Conservation (phyloP, 2,329 filamentous ascomycete species). For the Fusarium liriodendri region DNA sequence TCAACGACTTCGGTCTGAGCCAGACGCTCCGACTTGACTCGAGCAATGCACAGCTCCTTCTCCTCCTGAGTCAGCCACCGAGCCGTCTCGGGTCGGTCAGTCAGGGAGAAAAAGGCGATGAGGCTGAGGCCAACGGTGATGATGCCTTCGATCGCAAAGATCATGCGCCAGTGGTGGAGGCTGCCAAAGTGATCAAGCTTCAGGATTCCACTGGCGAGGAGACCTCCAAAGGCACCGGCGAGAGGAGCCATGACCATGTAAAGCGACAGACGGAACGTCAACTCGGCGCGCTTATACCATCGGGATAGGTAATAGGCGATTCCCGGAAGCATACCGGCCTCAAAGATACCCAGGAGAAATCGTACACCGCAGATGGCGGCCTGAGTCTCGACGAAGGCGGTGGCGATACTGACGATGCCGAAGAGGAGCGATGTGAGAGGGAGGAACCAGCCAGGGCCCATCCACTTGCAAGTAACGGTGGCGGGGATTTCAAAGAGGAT, state of each 20-base stretch:
- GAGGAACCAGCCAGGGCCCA: slow-evolving; percentile 74
- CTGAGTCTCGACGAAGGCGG: slow-evolving; percentile 67
- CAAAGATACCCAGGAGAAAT: slow-evolving; percentile 71
- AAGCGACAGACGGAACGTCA: slow-evolving; percentile 70
- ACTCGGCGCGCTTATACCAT: slow-evolving; percentile 72
- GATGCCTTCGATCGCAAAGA: slow-evolving; percentile 77
- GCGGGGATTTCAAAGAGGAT: slow-evolving; percentile 74
- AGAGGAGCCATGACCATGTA: slow-evolving; percentile 76
- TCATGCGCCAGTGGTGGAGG: slow-evolving; percentile 73
- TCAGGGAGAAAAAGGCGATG: slow-evolving; percentile 71
- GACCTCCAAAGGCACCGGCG: slow-evolving; percentile 74
- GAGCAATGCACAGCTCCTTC: slow-evolving; percentile 71
- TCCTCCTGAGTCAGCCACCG: slow-evolving; percentile 72
- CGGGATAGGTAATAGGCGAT: slow-evolving; percentile 74
- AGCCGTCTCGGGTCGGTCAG: slow-evolving; percentile 74
- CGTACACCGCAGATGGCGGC: slow-evolving; percentile 64
- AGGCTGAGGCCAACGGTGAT: slow-evolving; percentile 65
- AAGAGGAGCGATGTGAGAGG: slow-evolving; percentile 67
- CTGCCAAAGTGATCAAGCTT: slow-evolving; percentile 66
- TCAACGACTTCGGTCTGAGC: slow-evolving; percentile 71
- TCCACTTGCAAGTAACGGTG: slow-evolving; percentile 71
- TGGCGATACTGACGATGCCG: slow-evolving; percentile 68
- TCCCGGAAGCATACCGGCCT: slow-evolving; percentile 74
- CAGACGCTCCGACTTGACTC: slow-evolving; percentile 69
- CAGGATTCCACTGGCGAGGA: slow-evolving; percentile 72